Percentiles rank a stretch among this genome's conserved stretches.
phyloP scores from a whole-genome alignment of 2,329 filamentous ascomycete genomes.

The Zymoseptoria brevis region DNA sequence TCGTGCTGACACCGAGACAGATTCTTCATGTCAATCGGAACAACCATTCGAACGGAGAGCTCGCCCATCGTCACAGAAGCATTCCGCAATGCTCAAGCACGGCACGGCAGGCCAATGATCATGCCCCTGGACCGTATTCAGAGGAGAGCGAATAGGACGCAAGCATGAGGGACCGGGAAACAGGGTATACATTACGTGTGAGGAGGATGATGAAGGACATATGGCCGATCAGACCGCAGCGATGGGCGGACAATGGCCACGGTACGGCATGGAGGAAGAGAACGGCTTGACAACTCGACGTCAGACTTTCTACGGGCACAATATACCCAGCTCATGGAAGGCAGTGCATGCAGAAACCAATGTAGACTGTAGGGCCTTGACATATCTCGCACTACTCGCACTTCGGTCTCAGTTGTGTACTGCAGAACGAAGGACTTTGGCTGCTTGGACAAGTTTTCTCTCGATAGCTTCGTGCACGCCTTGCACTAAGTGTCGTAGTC shows the following conservation, averaged over 20 bases:
- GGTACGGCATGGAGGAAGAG: neutral
- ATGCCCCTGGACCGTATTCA: slow-evolving; percentile 39
- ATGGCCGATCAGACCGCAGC: neutral
- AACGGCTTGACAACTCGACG: neutral
- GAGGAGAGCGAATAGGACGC: slow-evolving; percentile 6
- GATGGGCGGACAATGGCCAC: neutral
- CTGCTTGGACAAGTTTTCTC: neutral
- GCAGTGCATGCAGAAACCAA: neutral
- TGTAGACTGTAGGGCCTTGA: neutral
- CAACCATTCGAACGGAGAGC: slow-evolving; percentile 86
- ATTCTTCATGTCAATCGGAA: slow-evolving; percentile 99
- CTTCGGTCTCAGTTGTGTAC: neutral
- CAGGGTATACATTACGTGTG: neutral
- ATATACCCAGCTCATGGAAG: neutral
- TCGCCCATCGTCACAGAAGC: slow-evolving; percentile 67
- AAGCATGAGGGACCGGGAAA: slow-evolving; percentile 2
- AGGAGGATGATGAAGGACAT: too few species aligned
- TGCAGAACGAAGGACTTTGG: neutral
- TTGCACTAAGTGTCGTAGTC: neutral
- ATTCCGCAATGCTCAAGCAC: slow-evolving; percentile 60
- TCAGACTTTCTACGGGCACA: neutral
- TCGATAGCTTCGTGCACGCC: neutral
- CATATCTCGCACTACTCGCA: neutral
- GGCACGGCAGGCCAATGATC: slow-evolving; percentile 61
- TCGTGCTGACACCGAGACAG: slow-evolving; percentile 29